Evolutionary conservation across 169 alveolate genomes (phyloP).

Genomic region (Babesia ovis): DNA sequence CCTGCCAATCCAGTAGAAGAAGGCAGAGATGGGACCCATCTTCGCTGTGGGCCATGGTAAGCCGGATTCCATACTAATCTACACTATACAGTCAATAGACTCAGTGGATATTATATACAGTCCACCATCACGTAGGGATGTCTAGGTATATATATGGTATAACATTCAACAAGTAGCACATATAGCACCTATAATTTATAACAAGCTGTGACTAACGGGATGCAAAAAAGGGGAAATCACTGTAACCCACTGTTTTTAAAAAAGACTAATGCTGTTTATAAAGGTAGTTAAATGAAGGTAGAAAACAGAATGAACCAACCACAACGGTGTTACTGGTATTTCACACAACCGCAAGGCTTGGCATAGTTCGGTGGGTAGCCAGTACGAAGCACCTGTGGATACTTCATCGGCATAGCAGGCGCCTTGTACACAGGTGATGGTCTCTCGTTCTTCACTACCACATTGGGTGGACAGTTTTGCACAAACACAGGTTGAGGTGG

Average conservation of each 20-base stretch:
- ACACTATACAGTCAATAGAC: too few species aligned
- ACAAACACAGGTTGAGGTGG: conserved; percentile 81
- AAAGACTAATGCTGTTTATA: too few species aligned
- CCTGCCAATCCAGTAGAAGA: conserved; percentile 16
- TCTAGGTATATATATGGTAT: too few species aligned
- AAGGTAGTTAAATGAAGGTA: too few species aligned
- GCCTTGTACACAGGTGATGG: conserved; percentile 50
- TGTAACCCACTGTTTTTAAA: too few species aligned
- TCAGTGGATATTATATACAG: too few species aligned
- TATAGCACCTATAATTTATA: too few species aligned
- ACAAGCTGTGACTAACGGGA: too few species aligned
- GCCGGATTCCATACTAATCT: conserved; percentile 29
- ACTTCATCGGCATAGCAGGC: conserved; percentile 61
- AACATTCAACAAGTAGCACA: too few species aligned
- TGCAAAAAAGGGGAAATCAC: too few species aligned
- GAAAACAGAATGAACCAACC: too few species aligned
- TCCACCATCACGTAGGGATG: too few species aligned
- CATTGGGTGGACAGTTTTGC: conserved; percentile 77
- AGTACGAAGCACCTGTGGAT: conserved; percentile 44
- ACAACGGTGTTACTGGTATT: conserved; percentile 8
- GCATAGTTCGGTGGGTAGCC: conserved; percentile 44
- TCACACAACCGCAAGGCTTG: conserved; percentile 39
- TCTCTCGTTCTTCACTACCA: conserved; percentile 71
- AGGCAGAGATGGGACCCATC: neutral
- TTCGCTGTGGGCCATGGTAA: conserved; percentile 34